These are phyloP conservation scores for Venturia aucupariae DNA, from an alignment of 2,329 filamentous ascomycete genomes.

Conservation along the genomic window DNA sequence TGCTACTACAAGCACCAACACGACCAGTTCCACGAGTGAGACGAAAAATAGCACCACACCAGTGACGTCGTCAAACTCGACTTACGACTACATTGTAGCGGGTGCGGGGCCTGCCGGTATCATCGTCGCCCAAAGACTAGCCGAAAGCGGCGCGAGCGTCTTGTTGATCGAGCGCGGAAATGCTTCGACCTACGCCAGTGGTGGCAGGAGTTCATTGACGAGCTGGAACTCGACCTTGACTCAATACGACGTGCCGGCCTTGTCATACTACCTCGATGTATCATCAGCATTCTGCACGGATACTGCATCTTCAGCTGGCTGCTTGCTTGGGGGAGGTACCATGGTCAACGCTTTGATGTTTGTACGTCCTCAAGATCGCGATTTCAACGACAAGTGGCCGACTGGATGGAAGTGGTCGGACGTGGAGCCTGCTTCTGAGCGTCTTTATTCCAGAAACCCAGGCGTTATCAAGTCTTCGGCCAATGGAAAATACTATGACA, in stretches of 20 bases:
- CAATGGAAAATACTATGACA: conserved; percentile 37
- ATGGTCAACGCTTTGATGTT: conserved; percentile 47
- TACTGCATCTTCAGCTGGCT: conserved; percentile 38
- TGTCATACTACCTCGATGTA: conserved; percentile 43
- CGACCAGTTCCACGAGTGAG: neutral
- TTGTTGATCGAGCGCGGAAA: conserved; percentile 45
- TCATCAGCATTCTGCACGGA: conserved; percentile 33
- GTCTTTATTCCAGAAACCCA: conserved; percentile 37
- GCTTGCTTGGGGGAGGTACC: conserved; percentile 43
- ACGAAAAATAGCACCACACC: conserved; percentile 19
- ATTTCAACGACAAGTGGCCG: conserved; percentile 44
- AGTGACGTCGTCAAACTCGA: conserved; percentile 17
- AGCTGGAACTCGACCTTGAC: conserved; percentile 36
- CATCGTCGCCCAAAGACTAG: conserved; percentile 42
- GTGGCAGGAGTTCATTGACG: conserved; percentile 22
- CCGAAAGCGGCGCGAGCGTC: conserved; percentile 41
- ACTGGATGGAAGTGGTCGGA: conserved; percentile 43
- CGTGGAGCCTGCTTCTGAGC: conserved; percentile 36
- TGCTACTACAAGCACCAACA: conserved; percentile 5
- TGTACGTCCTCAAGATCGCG: conserved; percentile 44
- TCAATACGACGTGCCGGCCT: conserved; percentile 44
- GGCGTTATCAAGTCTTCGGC: conserved; percentile 36
- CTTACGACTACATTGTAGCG: conserved; percentile 33
- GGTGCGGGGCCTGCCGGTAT: conserved; percentile 46
- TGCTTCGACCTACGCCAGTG: conserved; percentile 32